Conservation (phyloP, 1,139 yeast species). For the Spathaspora sp. region DNA sequence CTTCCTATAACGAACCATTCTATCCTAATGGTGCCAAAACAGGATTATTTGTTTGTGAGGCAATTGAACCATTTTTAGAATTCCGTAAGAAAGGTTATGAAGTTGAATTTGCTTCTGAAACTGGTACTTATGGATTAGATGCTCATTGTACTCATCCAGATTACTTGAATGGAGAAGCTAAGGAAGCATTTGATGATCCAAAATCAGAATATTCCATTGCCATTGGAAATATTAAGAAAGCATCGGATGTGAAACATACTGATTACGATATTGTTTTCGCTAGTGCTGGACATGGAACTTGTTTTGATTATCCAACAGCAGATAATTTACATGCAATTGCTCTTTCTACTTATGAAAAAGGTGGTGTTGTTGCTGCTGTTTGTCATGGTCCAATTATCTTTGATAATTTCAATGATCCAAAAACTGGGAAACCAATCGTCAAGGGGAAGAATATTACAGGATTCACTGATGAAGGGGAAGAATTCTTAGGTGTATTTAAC, state of each 20-base stretch:
- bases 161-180: slow-evolving; percentile 46
- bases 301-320: slow-evolving; percentile 57
- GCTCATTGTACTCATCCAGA: slow-evolving; percentile 46
- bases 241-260: slow-evolving; percentile 43
- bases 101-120: slow-evolving; percentile 57
- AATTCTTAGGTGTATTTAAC: slow-evolving; percentile 32
- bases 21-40: slow-evolving; percentile 56
- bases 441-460: slow-evolving; percentile 59
- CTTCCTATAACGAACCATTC: slow-evolving; percentile 50
- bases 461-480: slow-evolving; percentile 59
- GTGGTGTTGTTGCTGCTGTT: slow-evolving; percentile 61
- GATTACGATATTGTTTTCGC: slow-evolving; percentile 57
- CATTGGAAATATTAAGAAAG: slow-evolving; percentile 36
- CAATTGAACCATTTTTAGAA: slow-evolving; percentile 53
- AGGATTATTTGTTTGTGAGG: slow-evolving; percentile 58
- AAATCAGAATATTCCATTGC: slow-evolving; percentile 37
- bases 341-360: slow-evolving; percentile 43
- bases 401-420: slow-evolving; percentile 40
- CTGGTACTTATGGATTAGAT: slow-evolving; percentile 55
- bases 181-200: slow-evolving; percentile 33
- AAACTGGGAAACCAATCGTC: slow-evolving; percentile 44
- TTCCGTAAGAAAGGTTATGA: slow-evolving; percentile 49
- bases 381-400: slow-evolving; percentile 68
- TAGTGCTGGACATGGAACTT: slow-evolving; percentile 67
- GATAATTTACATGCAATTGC: slow-evolving; percentile 46